Base-by-base conservation (phyloP, 2,329 filamentous ascomycete species). In the Elsinoe fawcettii region DNA sequence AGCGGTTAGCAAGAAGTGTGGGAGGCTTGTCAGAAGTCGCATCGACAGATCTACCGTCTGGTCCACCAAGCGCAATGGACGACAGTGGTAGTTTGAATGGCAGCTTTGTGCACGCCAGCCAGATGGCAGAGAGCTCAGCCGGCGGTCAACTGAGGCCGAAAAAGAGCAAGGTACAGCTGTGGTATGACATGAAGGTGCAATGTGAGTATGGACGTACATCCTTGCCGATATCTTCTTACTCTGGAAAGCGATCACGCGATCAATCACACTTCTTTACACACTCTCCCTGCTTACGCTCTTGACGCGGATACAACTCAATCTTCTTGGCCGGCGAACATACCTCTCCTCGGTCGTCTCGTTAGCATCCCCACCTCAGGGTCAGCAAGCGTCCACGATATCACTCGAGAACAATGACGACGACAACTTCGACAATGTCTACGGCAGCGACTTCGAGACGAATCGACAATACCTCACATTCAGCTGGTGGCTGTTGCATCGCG, bases 121-220 rank as follows among this genome's bases (percentile, higher is more conserved):
- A 95, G 73, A 74, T 87, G 53, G 78, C 77, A 2, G 74, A 84
- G 16, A 69, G 64, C 39, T 64, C 61, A 41, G 73, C 75, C 44
- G 69, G 72, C 66, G 56, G 75, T 71, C 66, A 75, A 74, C 61
- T 77, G 66, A 69, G 77, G 59, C 79, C 80, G 59, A 88, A 84
- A 70, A 91, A 86, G 74, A 90, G 85, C 60, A 97, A 97, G 79
- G 83, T 88, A 51, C 91, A 97, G 74, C 77, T 99, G 44, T 99
- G 93, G 93, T 91, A 95, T 70, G 92, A 99, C 68, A 81, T 99
- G 72, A 96, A 95, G 68, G 96, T 97, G 64, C 90, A 86, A 74
- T 91, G 90, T 95, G 74, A 69, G 86, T 77, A 36, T n/a, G 37
- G n/a, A 25, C 3, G 8, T 12, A 22, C 16, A 22, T 1, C 6